Evolutionary conservation across 2,329 filamentous ascomycete genomes (phyloP).

Genomic region (Fusarium drepaniforme): DNA sequence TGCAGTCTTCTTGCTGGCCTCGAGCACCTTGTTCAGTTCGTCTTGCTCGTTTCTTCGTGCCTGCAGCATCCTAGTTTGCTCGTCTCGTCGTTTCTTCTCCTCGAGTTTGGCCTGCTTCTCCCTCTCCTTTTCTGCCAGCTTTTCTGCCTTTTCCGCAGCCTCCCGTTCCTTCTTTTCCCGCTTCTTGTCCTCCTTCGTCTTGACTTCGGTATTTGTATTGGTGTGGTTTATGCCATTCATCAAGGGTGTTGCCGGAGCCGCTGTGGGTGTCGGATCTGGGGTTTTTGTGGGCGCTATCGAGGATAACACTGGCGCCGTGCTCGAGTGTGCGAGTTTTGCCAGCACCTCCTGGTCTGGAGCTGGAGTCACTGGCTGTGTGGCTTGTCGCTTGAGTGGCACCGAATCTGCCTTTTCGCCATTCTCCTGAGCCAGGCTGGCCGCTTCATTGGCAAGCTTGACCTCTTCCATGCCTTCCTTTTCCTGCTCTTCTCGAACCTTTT

Average conservation of each 20-base stretch:
- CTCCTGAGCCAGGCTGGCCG: slow-evolving; percentile 67
- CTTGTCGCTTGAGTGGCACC: slow-evolving; percentile 61
- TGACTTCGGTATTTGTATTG: slow-evolving; percentile 46
- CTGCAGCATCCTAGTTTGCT: slow-evolving; percentile 66
- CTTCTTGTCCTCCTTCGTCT: slow-evolving; percentile 71
- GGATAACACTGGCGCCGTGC: slow-evolving; percentile 67
- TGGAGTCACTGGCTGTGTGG: slow-evolving; percentile 61
- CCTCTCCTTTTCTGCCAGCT: slow-evolving; percentile 58
- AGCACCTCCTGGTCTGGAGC: slow-evolving; percentile 64
- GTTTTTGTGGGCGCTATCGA: slow-evolving; percentile 24
- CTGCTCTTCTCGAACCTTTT: slow-evolving; percentile 80
- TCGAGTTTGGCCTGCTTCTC: slow-evolving; percentile 60
- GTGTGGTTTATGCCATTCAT: slow-evolving; percentile 36
- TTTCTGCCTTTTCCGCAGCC: slow-evolving; percentile 67
- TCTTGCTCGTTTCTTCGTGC: slow-evolving; percentile 68
- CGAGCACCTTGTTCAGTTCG: slow-evolving; percentile 72
- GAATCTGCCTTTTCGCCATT: slow-evolving; percentile 59
- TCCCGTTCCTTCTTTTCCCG: slow-evolving; percentile 78
- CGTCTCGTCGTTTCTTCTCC: slow-evolving; percentile 58
- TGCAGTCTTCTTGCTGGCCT: slow-evolving; percentile 74
- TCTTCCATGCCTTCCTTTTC: slow-evolving; percentile 82
- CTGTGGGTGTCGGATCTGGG: slow-evolving; percentile 22
- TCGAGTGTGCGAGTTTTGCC: slow-evolving; percentile 73
- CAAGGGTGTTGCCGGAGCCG: slow-evolving; percentile 23
- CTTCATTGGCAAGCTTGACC: slow-evolving; percentile 66